These are phyloP conservation scores for Penicillium concentricum DNA, from an alignment of 2,329 filamentous ascomycete species.

Conservation along the genomic window DNA sequence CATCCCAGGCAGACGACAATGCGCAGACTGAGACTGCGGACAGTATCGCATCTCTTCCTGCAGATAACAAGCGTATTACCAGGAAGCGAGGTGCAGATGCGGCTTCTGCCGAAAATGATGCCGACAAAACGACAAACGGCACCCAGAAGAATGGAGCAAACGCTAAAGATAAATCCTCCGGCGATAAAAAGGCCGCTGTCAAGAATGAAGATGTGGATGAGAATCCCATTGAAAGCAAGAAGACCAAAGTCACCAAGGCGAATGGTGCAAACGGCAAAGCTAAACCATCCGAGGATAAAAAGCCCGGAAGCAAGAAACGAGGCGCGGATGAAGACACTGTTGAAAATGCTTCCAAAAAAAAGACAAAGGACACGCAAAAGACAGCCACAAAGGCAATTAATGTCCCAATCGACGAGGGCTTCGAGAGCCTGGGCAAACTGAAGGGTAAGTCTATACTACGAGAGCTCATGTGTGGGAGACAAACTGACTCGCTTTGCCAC, in stretches of 20 bases:
- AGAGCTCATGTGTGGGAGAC: not conserved
- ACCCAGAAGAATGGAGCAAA: slow-evolving; percentile 21
- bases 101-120: not conserved
- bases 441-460: not conserved
- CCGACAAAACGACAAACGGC: no score
- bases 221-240: no score
- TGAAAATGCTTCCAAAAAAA: slow-evolving; percentile 28
- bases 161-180: not conserved
- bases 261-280: slow-evolving; percentile 17
- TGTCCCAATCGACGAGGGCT: slow-evolving; percentile 49
- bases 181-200: slow-evolving; percentile 20
- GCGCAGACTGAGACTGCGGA: slow-evolving; percentile 26
- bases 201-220: no score
- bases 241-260: no score
- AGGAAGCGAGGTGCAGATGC: not conserved
- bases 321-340: not conserved
- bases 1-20: slow-evolving; percentile 7
- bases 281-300: slow-evolving; percentile 1
- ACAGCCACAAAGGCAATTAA: slow-evolving; percentile 43
- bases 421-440: not conserved
- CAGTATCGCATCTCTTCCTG: not conserved
- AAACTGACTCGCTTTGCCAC: not conserved
- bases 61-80: not conserved
- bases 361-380: slow-evolving; percentile 48
- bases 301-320: slow-evolving; percentile 17